phyloP scores from a whole-genome alignment of 257 asterid genomes.

The Linderniella brevidens region DNA sequence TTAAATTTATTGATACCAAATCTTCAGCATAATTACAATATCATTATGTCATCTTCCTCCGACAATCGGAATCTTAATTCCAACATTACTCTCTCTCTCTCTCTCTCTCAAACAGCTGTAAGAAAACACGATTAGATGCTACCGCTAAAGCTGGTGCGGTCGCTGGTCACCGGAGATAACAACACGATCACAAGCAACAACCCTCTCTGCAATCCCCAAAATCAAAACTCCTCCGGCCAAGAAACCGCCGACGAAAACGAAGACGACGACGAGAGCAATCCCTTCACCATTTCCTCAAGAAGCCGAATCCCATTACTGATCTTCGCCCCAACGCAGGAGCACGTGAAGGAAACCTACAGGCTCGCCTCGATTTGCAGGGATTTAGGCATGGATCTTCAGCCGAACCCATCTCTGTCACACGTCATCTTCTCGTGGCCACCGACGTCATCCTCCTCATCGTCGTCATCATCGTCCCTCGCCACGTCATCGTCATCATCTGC shows the following conservation, averaged over 20 bases:
- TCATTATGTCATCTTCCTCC: too few relatives aligned
- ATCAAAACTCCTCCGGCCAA: too few relatives aligned
- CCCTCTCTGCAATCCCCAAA: constrained; percentile 18
- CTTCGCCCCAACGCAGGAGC: constrained; percentile 38
- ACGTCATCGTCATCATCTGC: constrained; percentile 9
- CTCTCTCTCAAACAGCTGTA: too few relatives aligned
- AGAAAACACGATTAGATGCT: constrained; percentile 20
- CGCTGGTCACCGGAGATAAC: constrained; percentile 28
- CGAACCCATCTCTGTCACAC: constrained; percentile 51
- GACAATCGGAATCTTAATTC: too few relatives aligned
- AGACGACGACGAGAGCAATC: constrained; percentile 1
- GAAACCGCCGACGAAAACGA: constrained; percentile 5
- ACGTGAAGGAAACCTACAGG: constrained; percentile 36
- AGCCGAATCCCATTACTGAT: constrained; percentile 26
- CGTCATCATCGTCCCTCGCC: constrained; percentile 9
- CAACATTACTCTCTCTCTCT: too few relatives aligned
- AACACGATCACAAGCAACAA: constrained; percentile 22
- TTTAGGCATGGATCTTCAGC: constrained; percentile 49
- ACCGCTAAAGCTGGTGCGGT: constrained; percentile 27
- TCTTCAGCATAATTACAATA: too few relatives aligned
- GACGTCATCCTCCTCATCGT: constrained; percentile 7
- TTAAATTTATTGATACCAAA: too few relatives aligned
- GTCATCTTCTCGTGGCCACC: constrained; percentile 50
- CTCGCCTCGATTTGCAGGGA: constrained; percentile 36
- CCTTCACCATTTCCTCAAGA: constrained; percentile 9